phyloP scores from a whole-genome alignment of 2,329 filamentous ascomycete species.

The Trichoderma oligosporum region DNA sequence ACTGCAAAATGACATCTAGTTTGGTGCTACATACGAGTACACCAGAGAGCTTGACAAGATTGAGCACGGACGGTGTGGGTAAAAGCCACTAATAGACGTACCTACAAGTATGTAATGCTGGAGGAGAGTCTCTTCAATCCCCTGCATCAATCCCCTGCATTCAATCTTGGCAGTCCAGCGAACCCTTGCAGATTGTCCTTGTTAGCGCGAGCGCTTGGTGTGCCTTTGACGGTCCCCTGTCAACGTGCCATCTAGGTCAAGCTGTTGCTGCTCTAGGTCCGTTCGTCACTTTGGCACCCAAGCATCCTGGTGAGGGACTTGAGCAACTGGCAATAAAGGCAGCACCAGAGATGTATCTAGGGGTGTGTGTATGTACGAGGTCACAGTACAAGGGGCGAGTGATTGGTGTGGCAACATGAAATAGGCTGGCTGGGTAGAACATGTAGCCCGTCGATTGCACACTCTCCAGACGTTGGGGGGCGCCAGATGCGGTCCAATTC shows the following conservation, averaged over 20 bases:
- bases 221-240: slow-evolving; percentile 1
- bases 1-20: slow-evolving; percentile 11
- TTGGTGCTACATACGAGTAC: slow-evolving; percentile 4
- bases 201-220: slow-evolving; percentile 14
- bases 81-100: neutral
- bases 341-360: slow-evolving; percentile 11
- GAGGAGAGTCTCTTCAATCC: slow-evolving; percentile 14
- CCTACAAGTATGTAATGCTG: slow-evolving; percentile 2
- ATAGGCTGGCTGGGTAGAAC: slow-evolving; percentile 14
- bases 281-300: slow-evolving; percentile 11
- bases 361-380: slow-evolving; percentile 14
- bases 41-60: slow-evolving; percentile 3
- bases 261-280: neutral
- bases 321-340: neutral
- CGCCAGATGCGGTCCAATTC: slow-evolving; percentile 6
- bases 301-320: slow-evolving; percentile 9
- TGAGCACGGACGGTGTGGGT: slow-evolving; percentile 1
- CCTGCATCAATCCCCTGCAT: slow-evolving; percentile 14
- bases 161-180: slow-evolving; percentile 9
- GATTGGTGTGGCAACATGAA: slow-evolving; percentile 15
- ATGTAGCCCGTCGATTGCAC: slow-evolving; percentile 3
- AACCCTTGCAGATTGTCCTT: slow-evolving; percentile 10
- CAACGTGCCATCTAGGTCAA: neutral
- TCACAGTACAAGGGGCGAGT: slow-evolving; percentile 11
- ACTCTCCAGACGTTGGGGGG: neutral